Evolutionary conservation across 1,284 basidiomycete genomes (phyloP).

Genomic region (Heterobasidion irregulare): DNA sequence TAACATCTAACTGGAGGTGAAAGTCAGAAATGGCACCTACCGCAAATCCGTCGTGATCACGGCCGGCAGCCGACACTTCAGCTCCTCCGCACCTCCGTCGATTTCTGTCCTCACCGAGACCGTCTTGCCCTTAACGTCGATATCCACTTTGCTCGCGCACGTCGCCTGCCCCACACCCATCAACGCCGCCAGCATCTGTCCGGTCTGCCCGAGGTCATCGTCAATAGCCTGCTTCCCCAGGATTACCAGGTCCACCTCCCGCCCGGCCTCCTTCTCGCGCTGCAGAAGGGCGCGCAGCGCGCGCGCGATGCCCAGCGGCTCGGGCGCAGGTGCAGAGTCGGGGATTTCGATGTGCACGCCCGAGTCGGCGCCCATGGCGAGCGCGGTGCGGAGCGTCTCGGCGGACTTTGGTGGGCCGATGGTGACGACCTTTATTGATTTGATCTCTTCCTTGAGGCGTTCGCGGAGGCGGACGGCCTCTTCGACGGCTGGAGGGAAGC

Average conservation of each 20-base stretch:
- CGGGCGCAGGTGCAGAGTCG: constrained; percentile 65
- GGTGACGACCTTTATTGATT: constrained; percentile 85
- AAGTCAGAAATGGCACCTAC: constrained; percentile 34
- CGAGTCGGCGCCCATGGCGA: constrained; percentile 96
- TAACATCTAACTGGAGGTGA: neutral
- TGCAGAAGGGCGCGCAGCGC: constrained; percentile 75
- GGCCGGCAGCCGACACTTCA: constrained; percentile 77
- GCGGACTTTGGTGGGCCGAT: constrained; percentile 88
- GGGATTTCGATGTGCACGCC: constrained; percentile 87
- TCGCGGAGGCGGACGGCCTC: constrained; percentile 94
- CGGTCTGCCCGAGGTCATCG: constrained; percentile 95
- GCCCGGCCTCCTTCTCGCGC: constrained; percentile 44
- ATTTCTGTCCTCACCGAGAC: constrained; percentile 85
- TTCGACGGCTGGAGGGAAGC: constrained; percentile 71
- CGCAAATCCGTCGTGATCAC: constrained; percentile 92
- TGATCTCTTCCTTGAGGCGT: constrained; percentile 66
- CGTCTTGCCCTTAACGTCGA: constrained; percentile 63
- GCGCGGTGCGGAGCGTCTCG: constrained; percentile 91
- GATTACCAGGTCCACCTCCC: constrained; percentile 79
- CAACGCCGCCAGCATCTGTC: constrained; percentile 95
- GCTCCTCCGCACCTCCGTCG: constrained; percentile 87
- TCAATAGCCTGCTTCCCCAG: constrained; percentile 99
- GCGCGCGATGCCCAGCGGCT: constrained; percentile 85
- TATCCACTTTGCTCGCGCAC: constrained; percentile 86
- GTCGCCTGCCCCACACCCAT: constrained; percentile 93